phyloP scores from a whole-genome alignment of 495 filamentous ascomycete genomes.

The Pseudomonodictys pantanalensis region DNA sequence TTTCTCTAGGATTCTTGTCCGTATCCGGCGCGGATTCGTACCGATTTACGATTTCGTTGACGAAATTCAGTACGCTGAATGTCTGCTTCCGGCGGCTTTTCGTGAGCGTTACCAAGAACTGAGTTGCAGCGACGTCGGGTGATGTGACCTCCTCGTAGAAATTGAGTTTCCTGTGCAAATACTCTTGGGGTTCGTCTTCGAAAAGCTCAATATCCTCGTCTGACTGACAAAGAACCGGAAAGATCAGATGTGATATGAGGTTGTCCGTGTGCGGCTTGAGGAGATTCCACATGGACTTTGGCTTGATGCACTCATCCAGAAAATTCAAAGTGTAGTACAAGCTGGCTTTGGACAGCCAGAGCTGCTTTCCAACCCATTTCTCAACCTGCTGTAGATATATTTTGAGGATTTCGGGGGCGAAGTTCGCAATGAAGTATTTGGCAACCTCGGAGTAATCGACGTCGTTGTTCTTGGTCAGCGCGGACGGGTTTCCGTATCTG shows the following conservation, averaged over 20 bases:
- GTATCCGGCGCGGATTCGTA: constrained; percentile 79
- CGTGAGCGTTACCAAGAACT: constrained; percentile 91
- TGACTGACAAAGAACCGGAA: constrained; percentile 89
- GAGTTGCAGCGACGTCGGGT: constrained; percentile 93
- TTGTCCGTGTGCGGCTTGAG: constrained; percentile 90
- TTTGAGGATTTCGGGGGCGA: constrained; percentile 93
- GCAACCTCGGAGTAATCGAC: constrained; percentile 74
- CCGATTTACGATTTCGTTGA: constrained; percentile 88
- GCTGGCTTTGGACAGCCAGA: constrained; percentile 91
- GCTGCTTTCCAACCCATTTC: constrained; percentile 91
- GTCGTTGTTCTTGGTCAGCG: constrained; percentile 61
- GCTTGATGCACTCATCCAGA: constrained; percentile 95
- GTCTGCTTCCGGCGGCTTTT: constrained; percentile 95
- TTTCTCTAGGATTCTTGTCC: constrained; percentile 87
- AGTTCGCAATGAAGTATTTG: constrained; percentile 84
- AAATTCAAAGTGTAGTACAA: constrained; percentile 89
- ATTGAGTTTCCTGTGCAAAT: constrained; percentile 93
- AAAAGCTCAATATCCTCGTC: constrained; percentile 94
- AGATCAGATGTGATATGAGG: constrained; percentile 87
- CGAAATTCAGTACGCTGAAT: constrained; percentile 86
- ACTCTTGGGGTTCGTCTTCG: constrained; percentile 89
- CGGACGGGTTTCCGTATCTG: constrained; percentile 85
- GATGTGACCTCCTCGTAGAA: constrained; percentile 97
- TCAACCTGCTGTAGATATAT: constrained; percentile 90
- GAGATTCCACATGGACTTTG: constrained; percentile 92